Conservation (phyloP, 1,139 yeast genomes). For the Kodamaea arcana region DNA sequence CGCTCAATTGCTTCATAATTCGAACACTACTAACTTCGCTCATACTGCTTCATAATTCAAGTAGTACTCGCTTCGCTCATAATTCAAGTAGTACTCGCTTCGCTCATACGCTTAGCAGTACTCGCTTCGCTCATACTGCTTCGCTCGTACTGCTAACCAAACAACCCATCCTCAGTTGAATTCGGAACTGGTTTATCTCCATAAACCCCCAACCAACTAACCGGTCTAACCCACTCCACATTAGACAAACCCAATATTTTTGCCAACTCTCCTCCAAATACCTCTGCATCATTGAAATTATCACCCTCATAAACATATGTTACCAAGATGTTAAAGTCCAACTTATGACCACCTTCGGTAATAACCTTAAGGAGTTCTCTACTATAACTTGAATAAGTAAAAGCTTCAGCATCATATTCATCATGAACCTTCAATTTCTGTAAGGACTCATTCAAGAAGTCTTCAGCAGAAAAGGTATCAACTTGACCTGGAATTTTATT, state of each 20-base stretch:
- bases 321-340: constrained; percentile 25
- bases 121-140: no score
- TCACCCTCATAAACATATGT: constrained; percentile 86
- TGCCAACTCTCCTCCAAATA: constrained; percentile 42
- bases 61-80: no score
- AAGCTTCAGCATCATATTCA: neutral
- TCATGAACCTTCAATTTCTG: constrained; percentile 23
- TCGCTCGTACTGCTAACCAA: no score
- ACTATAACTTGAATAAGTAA: constrained; percentile 11
- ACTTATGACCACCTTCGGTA: constrained; percentile 6
- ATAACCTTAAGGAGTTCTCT: constrained; percentile 5
- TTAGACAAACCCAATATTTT: constrained; percentile 23
- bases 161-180: constrained; percentile 75
- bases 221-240: constrained; percentile 48
- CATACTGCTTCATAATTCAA: no score
- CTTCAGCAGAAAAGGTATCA: constrained; percentile 32
- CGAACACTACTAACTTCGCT: no score
- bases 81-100: no score
- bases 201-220: constrained; percentile 82
- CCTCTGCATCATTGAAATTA: constrained; percentile 68
- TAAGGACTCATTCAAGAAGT: constrained; percentile 29
- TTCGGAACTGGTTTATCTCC: constrained; percentile 66
- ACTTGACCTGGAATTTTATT: constrained; percentile 20
- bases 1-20: no score
- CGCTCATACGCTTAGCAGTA: no score